A percentile compares a stretch with the other conserved stretches of the same genome.
Evolutionary conservation across 306 rosid species (phyloP).

Genomic region (Gastrolobium bilobum): DNA sequence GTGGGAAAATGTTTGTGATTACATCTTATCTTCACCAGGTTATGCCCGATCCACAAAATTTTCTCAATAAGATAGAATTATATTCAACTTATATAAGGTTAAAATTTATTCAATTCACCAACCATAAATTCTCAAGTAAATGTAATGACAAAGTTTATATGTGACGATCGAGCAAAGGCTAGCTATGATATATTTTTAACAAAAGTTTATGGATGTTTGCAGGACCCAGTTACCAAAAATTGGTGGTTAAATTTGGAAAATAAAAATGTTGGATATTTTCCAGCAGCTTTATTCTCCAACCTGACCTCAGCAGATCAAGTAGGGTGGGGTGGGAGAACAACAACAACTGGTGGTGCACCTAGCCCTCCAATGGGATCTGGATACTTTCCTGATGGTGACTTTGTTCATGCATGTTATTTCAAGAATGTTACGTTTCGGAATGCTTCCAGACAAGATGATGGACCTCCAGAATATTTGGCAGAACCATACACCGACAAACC

Average conservation of each 20-base stretch:
- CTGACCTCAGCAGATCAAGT: neutral
- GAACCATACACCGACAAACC: too few species aligned
- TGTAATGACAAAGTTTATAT: neutral
- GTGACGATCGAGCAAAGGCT: neutral
- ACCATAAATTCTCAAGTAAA: neutral
- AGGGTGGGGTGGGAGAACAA: slow-evolving; percentile 42
- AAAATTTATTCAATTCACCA: neutral
- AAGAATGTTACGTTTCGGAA: neutral
- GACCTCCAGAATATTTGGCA: too few species aligned
- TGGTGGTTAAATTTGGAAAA: neutral
- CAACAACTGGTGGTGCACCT: neutral
- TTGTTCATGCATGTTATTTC: neutral
- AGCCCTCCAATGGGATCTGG: slow-evolving; percentile 41
- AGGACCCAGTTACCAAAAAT: neutral
- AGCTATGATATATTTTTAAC: neutral
- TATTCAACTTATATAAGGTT: neutral
- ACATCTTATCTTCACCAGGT: neutral
- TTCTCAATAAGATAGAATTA: neutral
- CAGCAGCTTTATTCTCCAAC: neutral
- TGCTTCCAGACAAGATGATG: too few species aligned
- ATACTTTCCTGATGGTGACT: neutral
- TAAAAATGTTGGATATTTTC: slow-evolving; percentile 19
- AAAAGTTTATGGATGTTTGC: neutral
- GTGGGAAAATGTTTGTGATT: fast-evolving
- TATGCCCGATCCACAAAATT: neutral